These are phyloP conservation scores for Ustilago sp. DNA, from an alignment of 1,284 basidiomycete genomes.

Conservation along the genomic window DNA sequence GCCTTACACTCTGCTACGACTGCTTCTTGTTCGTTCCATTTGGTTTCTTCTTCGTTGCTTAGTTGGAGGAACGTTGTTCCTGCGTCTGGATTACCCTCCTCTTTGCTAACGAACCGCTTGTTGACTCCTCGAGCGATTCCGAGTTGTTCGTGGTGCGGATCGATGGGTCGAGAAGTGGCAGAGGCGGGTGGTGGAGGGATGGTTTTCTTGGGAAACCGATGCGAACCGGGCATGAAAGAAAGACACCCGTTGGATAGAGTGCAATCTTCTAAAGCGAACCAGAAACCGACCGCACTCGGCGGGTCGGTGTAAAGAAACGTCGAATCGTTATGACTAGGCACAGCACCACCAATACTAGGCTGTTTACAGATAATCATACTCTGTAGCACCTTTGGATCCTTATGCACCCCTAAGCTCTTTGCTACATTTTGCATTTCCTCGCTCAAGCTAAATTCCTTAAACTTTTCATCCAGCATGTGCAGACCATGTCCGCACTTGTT, in stretches of 20 bases:
- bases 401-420: slow-evolving; percentile 43
- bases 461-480: slow-evolving; percentile 85
- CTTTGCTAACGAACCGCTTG: slow-evolving; percentile 55
- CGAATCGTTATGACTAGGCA: slow-evolving; percentile 73
- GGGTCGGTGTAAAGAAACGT: slow-evolving; percentile 85
- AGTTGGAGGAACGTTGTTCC: slow-evolving; percentile 52
- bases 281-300: slow-evolving; percentile 89
- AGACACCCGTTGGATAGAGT: slow-evolving; percentile 58
- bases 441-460: slow-evolving; percentile 69
- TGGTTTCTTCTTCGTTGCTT: slow-evolving; percentile 40
- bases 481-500: slow-evolving; percentile 72
- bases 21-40: slow-evolving; percentile 40
- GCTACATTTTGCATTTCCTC: slow-evolving; percentile 46
- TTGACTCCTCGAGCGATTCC: slow-evolving; percentile 54
- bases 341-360: slow-evolving; percentile 63
- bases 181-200: neutral
- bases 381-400: slow-evolving; percentile 78
- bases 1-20: slow-evolving; percentile 54
- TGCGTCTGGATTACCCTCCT: slow-evolving; percentile 21
- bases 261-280: slow-evolving; percentile 87
- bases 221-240: slow-evolving; percentile 56
- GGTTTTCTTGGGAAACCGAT: slow-evolving; percentile 27
- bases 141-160: slow-evolving; percentile 16
- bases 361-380: slow-evolving; percentile 80
- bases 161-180: neutral